Evolutionary conservation across 2,329 filamentous ascomycete species (phyloP).

Genomic region (Ambrosiella beaveri): DNA sequence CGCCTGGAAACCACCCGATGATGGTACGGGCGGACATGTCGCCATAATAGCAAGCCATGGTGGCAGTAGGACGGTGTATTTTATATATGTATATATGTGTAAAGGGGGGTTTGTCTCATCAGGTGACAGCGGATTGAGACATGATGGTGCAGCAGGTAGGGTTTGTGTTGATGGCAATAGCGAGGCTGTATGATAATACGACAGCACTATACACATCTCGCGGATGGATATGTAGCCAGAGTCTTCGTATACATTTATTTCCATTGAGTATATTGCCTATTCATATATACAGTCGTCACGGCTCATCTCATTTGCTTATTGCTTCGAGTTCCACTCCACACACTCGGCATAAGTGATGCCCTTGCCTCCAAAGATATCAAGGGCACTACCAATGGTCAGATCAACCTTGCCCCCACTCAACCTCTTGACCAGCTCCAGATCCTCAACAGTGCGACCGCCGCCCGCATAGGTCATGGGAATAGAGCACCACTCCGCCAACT

Average conservation of each 20-base stretch:
- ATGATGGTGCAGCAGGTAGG: neutral
- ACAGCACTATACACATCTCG: too few species aligned
- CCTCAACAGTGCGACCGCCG: constrained; percentile 66
- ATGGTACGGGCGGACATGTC: neutral
- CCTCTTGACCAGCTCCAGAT: constrained; percentile 64
- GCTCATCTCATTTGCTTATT: constrained; percentile 7
- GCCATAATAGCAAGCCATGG: neutral
- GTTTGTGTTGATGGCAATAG: too few species aligned
- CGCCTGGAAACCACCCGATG: neutral
- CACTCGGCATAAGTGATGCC: constrained; percentile 82
- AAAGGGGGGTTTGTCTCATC: neutral
- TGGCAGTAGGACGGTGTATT: neutral
- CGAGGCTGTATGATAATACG: too few species aligned
- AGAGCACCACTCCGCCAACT: constrained; percentile 66
- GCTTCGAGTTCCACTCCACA: constrained; percentile 62
- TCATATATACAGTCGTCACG: neutral
- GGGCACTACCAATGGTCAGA: constrained; percentile 84
- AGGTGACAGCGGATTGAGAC: neutral
- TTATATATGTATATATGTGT: neutral
- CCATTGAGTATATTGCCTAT: neutral
- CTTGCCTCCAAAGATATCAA: constrained; percentile 86
- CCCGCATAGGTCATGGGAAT: constrained; percentile 95
- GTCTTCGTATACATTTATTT: neutral
- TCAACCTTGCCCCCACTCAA: constrained; percentile 72
- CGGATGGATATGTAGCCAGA: neutral